Percentiles rank a stretch among this genome's conserved stretches.
phyloP scores from a whole-genome alignment of 768 basidiomycete genomes.

The Sistotremastrum suecicum region DNA sequence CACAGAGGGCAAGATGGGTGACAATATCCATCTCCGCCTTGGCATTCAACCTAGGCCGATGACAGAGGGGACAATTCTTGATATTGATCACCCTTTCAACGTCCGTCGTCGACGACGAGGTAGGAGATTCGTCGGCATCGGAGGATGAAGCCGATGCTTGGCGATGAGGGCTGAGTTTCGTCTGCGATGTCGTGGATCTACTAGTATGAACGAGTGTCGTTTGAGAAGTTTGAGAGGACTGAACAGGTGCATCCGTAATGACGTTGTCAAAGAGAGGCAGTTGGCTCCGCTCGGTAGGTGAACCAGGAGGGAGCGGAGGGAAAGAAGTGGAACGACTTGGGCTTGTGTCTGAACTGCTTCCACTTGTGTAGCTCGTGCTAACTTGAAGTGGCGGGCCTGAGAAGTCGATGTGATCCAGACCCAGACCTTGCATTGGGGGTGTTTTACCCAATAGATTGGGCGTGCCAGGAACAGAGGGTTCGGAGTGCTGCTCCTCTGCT shows the following conservation, averaged over 20 bases:
- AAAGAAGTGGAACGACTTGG: not conserved
- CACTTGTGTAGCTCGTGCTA: constrained; percentile 14
- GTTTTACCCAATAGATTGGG: constrained; percentile 26
- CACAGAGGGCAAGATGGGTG: constrained; percentile 94
- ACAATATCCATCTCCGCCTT: constrained; percentile 92
- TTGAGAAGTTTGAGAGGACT: too few species aligned
- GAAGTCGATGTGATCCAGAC: constrained; percentile 46
- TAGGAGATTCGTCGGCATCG: constrained; percentile 14
- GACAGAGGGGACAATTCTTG: constrained; percentile 87
- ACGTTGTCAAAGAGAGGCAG: constrained; percentile 23
- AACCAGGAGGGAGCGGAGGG: constrained; percentile 12
- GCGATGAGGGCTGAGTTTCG: not conserved
- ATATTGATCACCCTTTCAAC: constrained; percentile 90
- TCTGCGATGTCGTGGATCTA: not conserved
- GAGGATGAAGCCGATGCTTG: constrained; percentile 12
- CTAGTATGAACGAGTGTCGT: not conserved
- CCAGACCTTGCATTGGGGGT: constrained; percentile 14
- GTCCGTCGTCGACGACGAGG: constrained; percentile 10
- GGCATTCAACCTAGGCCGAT: constrained; percentile 67
- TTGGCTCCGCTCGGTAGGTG: constrained; percentile 33
- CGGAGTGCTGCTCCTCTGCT: constrained; percentile 28
- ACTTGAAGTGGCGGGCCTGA: constrained; percentile 32
- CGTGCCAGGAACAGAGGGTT: constrained; percentile 39
- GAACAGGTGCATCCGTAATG: too few species aligned
- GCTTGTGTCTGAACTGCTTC: constrained; percentile 7